Evolutionary conservation across 2,329 filamentous ascomycete species (phyloP), one percentile per base, ranked within the genome.

Genomic region (Alternaria infectoria): DNA sequence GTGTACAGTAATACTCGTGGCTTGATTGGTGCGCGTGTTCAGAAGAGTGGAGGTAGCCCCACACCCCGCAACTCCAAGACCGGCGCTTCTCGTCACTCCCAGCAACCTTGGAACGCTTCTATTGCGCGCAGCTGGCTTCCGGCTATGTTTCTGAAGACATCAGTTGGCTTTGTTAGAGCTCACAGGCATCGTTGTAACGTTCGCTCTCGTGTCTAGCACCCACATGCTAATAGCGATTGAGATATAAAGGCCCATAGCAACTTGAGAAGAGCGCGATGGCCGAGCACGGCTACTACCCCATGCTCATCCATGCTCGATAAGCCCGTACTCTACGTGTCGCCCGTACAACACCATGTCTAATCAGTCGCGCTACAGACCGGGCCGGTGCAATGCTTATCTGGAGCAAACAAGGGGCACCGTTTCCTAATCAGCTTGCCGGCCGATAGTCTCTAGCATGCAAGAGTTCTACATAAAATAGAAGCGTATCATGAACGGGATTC

Each of bases 361-460:
- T 49, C 46, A 49, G 46, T 28, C 46, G 46, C 6, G 46, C 46
- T 51, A 61, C 36, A 54, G 54, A 40, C 59, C 59, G 59, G 59
- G 28, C 59, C 59, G 59, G 54, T 44, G 46, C 19, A 28, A 25
- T 44, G 40, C 50, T 55, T 59, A 59, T 59, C 57, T 59, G 40
- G 11, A 23, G 36, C 19, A 45, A 55, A 44, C 32, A 49, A 17
- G 59, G 59, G 59, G 46, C 44, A 47, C 13, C 54, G 8, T 28
- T 6, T 49, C 46, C 46, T 4, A 49, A 17, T 49, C 46, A 49
- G 6, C 23, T 26, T 49, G 46, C 46, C 46, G 46, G 46, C n/a
- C 46, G 46, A 9, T 49, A 28, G 4, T 23, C 9, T n/a, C 26
- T 47, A 47, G 54, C 26, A 30, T 5, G 17, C 46, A 23, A 28